Evolutionary conservation across 2,329 filamentous ascomycete genomes (phyloP), one percentile per base, ranked within the genome.

Genomic region (Cyanodermella asteris): DNA sequence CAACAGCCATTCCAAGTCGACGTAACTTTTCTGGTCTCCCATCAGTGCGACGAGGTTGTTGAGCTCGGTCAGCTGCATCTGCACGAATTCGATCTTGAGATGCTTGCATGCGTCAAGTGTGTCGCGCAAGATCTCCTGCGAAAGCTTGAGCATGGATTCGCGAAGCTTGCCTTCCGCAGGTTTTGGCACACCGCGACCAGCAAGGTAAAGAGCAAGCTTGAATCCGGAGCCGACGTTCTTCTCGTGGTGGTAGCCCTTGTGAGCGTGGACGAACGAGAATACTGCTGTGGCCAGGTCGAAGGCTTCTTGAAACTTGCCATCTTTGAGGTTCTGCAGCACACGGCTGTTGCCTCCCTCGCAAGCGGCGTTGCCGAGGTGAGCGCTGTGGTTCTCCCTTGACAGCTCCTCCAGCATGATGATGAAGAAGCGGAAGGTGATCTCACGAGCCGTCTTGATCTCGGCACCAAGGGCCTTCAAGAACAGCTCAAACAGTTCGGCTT

Each of bases 1-100:
- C 11, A 59, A 48, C 21, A 58, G 45, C 12, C 29, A 29, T 40
- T 42, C 41, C 13, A 34, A 28, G 24, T 57, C 53, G 12, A 41
- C 38, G 30, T 48, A 56, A 35, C 59, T 55, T 28, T 46, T 37
- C 29, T 60, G 55, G 13, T 52, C 49, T 16, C 56, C 57, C 2
- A 63, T 45, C 4, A 62, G 41, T 7, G 47, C 46, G 15, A 58
- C 45, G 2, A 61, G 42, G 6, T 50, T 49, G 11, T 49, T 48
- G 1, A 62, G 39, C 16, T 49, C 43, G 25, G 13, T 7, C 3
- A 56, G 48, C 12, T 45, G 43, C 10, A 62, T 35, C 7, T 47
- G 44, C 9, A 49, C 39, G 20, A 59, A 45, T 29, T 58, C 50
- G 21, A 61, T 47, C 11, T 56, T 41, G 11, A 46, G 38, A 4